These are phyloP conservation scores for Trametes villosa DNA, from an alignment of 768 basidiomycete genomes.

Conservation along the genomic window DNA sequence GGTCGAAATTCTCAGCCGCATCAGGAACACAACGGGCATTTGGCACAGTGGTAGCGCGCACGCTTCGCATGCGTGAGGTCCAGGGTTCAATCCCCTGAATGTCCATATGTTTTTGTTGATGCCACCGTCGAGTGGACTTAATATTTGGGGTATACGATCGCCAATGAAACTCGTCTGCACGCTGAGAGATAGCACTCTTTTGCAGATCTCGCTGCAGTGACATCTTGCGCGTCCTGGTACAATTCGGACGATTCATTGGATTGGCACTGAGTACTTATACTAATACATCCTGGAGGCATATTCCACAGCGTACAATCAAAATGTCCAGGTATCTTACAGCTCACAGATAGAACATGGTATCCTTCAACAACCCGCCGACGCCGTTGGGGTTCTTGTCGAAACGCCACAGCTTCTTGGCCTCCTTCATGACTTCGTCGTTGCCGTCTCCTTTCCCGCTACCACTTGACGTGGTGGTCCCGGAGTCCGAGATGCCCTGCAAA, in stretches of 20 bases:
- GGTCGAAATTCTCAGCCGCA: neutral
- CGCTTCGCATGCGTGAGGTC: conserved; percentile 42
- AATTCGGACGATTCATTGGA: too few relatives aligned
- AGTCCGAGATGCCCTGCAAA: conserved; percentile 45
- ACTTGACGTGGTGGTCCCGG: conserved; percentile 37
- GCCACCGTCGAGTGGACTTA: too few relatives aligned
- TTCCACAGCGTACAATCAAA: too few relatives aligned
- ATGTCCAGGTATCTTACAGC: too few relatives aligned
- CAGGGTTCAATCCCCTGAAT: conserved; percentile 37
- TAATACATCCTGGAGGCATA: too few relatives aligned
- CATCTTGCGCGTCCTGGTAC: too few relatives aligned
- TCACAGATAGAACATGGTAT: conserved; percentile 82
- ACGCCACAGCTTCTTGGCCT: conserved; percentile 61
- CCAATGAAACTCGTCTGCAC: too few relatives aligned
- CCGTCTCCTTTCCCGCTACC: conserved; percentile 36
- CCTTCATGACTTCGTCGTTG: conserved; percentile 52
- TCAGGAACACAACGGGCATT: conserved; percentile 27
- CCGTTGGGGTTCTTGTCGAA: conserved; percentile 39
- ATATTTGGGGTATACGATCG: too few relatives aligned
- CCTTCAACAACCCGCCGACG: conserved; percentile 56
- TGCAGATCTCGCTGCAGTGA: too few relatives aligned
- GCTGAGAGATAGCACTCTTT: too few relatives aligned
- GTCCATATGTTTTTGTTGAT: conserved; percentile 30
- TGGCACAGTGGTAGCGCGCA: conserved; percentile 43
- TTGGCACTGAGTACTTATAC: too few relatives aligned